These are phyloP conservation scores for Leccinum colubrinum DNA, from an alignment of 1,284 basidiomycete genomes.

Conservation along the genomic window DNA sequence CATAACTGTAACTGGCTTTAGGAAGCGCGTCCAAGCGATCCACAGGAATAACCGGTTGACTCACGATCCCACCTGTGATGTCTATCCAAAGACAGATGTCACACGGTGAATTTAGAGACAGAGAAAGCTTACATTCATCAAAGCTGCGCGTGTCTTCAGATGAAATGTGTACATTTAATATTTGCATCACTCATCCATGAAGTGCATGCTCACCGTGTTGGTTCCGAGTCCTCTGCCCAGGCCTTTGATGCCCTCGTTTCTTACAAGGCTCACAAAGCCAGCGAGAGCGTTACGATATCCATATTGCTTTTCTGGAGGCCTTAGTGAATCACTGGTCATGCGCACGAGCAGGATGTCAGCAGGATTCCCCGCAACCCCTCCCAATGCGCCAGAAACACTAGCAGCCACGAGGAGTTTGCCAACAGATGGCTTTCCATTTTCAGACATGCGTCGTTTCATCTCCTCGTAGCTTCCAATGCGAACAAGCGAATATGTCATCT, in stretches of 20 bases:
- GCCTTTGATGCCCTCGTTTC: constrained; percentile 69
- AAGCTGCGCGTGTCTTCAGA: constrained; percentile 62
- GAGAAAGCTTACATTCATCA: constrained; percentile 76
- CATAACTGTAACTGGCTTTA: constrained; percentile 58
- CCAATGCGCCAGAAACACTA: constrained; percentile 73
- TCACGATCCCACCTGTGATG: constrained; percentile 87
- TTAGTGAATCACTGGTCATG: constrained; percentile 85
- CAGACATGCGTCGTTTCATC: constrained; percentile 57
- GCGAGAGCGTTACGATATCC: constrained; percentile 76
- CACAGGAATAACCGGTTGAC: constrained; percentile 32
- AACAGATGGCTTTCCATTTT: constrained; percentile 48
- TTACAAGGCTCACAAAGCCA: constrained; percentile 64
- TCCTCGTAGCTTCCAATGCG: constrained; percentile 85
- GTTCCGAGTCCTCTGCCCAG: constrained; percentile 78
- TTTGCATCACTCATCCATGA: neutral
- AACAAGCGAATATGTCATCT: constrained; percentile 92
- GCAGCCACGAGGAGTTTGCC: constrained; percentile 60
- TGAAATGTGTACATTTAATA: constrained; percentile 5
- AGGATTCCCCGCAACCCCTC: constrained; percentile 79
- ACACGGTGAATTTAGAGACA: neutral
- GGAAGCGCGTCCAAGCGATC: constrained; percentile 1
- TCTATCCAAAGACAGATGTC: constrained; percentile 38
- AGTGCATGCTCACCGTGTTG: constrained; percentile 59
- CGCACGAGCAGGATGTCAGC: constrained; percentile 76
- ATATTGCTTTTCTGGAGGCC: constrained; percentile 71